These are phyloP conservation scores for Ottelia alismoides DNA, from an alignment of 106 monocot species.

Conservation along the genomic window DNA sequence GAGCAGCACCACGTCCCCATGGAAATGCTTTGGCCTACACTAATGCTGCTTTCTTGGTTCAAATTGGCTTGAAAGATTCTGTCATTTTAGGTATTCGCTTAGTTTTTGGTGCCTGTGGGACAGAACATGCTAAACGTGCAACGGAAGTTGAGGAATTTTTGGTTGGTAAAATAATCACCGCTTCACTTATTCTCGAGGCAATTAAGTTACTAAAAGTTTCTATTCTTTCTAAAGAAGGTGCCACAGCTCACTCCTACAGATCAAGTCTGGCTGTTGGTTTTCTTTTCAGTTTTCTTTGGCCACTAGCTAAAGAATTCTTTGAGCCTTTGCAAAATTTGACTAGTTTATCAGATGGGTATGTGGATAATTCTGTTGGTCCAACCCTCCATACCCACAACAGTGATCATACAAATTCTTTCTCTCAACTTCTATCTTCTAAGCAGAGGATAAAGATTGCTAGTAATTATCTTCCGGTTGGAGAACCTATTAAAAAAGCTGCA, in stretches of 20 bases:
- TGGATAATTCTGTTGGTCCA: no score
- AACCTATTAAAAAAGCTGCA: conserved; percentile 48
- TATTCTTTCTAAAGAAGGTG: conserved; percentile 39
- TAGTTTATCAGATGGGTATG: no score
- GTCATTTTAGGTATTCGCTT: conserved; percentile 26
- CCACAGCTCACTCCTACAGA: conserved; percentile 34
- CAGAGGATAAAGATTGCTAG: conserved; percentile 28
- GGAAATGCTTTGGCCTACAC: conserved; percentile 71
- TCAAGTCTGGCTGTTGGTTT: conserved; percentile 59
- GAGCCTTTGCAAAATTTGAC: no score
- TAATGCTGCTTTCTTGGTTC: conserved; percentile 66
- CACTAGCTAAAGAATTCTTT: conserved; percentile 19
- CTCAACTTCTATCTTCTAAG: conserved; percentile 28
- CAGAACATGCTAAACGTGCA: conserved; percentile 41
- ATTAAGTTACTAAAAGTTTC: conserved; percentile 36
- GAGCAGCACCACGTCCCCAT: conserved; percentile 66
- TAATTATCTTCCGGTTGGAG: conserved; percentile 61
- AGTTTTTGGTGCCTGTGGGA: conserved; percentile 73
- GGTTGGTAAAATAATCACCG: conserved; percentile 39
- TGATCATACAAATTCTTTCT: no score
- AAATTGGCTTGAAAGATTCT: conserved; percentile 13
- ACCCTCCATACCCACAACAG: no score
- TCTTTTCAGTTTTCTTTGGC: conserved; percentile 54
- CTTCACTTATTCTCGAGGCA: conserved; percentile 46
- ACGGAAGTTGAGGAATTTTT: conserved; percentile 50